A percentile compares a stretch with the other conserved stretches of the same genome.
Conservation (phyloP, 345 rosid genomes). For the Punica granatum region DNA sequence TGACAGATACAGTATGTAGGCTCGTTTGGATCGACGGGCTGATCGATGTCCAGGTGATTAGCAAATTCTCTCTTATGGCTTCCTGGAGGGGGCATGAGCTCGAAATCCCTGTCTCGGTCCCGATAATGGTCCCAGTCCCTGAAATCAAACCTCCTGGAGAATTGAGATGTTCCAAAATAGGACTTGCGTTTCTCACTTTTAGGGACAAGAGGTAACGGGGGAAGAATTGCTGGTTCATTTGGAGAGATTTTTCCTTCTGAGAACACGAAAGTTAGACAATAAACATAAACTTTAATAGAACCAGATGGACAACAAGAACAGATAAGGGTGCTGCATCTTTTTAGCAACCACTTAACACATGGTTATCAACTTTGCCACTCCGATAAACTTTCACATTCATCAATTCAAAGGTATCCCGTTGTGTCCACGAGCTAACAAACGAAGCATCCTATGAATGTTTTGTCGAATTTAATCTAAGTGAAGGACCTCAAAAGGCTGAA, state of each 20-base stretch:
- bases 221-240: conserved; percentile 88
- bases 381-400: no score
- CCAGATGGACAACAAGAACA: background rate
- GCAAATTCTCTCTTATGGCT: conserved; percentile 64
- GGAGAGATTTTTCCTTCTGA: conserved; percentile 83
- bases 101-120: conserved; percentile 87
- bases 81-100: conserved; percentile 99
- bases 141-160: conserved; percentile 67
- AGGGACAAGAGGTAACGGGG: conserved; percentile 70
- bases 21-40: conserved; percentile 94
- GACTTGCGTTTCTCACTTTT: conserved; percentile 72
- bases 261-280: conserved; percentile 11
- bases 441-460: background rate
- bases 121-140: conserved; percentile 79
- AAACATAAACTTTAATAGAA: conserved; percentile 6
- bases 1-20: conserved; percentile 97
- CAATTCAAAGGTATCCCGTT: no score
- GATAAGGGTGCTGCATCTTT: background rate
- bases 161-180: conserved; percentile 60
- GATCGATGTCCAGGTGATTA: conserved; percentile 57
- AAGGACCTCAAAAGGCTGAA: no score
- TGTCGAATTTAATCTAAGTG: no score
- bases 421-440: no score
- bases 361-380: no score
- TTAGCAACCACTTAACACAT: no score